A percentile compares a stretch with the other conserved stretches of the same genome.
These are phyloP conservation scores for Leccinum ponderosum DNA, from an alignment of 1,284 basidiomycete species.

Conservation along the genomic window DNA sequence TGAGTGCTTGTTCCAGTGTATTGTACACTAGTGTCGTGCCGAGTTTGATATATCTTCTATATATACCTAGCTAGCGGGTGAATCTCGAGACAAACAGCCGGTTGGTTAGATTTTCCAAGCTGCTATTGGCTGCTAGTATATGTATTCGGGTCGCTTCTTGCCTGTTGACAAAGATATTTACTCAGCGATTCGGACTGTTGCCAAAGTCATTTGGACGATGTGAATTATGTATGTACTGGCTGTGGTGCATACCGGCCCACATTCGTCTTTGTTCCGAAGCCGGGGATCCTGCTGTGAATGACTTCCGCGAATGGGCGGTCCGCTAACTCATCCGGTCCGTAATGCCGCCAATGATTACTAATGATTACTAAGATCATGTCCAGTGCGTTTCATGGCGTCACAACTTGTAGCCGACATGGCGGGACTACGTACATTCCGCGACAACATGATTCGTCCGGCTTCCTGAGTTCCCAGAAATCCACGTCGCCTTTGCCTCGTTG, in stretches of 20 bases:
- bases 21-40: constrained; percentile 27
- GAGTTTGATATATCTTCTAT: constrained; percentile 3
- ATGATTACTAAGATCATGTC: neutral
- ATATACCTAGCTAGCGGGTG: neutral
- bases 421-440: neutral
- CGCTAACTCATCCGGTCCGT: neutral
- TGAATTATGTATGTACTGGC: neutral
- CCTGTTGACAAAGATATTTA: constrained; percentile 2
- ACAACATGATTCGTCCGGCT: constrained; percentile 3
- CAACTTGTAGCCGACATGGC: neutral
- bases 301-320: neutral
- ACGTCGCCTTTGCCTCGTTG: constrained; percentile 22
- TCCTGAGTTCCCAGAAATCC: constrained; percentile 6
- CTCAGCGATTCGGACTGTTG: neutral
- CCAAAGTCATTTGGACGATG: neutral
- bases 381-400: too few relatives aligned
- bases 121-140: neutral
- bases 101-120: neutral
- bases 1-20: neutral
- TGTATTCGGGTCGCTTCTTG: neutral
- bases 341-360: neutral
- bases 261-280: neutral
- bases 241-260: neutral
- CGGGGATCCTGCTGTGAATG: neutral
- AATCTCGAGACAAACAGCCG: neutral